Base-by-base conservation (phyloP, 1,139 yeast genomes). In the Lodderomyces parapsilosis region DNA sequence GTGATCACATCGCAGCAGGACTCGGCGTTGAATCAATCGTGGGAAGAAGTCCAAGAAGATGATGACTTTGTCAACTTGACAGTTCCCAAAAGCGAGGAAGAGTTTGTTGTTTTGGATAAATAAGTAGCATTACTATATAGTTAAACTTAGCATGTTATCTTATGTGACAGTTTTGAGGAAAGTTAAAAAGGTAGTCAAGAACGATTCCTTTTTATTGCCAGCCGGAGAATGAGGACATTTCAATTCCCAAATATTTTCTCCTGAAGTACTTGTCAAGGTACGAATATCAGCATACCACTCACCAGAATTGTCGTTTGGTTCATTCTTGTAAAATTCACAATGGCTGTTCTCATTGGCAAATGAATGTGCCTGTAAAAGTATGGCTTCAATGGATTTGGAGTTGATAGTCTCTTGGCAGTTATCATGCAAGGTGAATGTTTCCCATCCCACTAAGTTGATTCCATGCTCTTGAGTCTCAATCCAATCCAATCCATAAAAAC, bases 91-190 rank as follows among this genome's bases (percentile, higher is more conserved):
- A 36, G 39, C 15, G 42, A 42, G 11, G 46, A 45, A 30, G 46
- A 43, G 36, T 75, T 73, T 55, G 63, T 59, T 15, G 62, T 52
- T 33, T 55, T 54, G 13, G 58, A 50, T 14, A 35, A 41, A 24
- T 36, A 36, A 13, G 8, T 15, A n/a, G n/a, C n/a, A n/a, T n/a
- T n/a, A n/a, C n/a, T n/a, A n/a, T n/a, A n/a, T n/a, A n/a, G n/a
- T n/a, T n/a, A n/a, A n/a, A n/a, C n/a, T n/a, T n/a, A n/a, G n/a
- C 11, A 11, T 25, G n/a, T 10, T 25, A 25, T 11, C 17, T 22
- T 34, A 34, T n/a, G 37, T 34, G 27, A 34, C 27, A n/a, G 37
- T 34, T 22, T 34, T 34, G 19, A 34, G 14, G 13, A 34, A 34
- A 4, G 25, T 34, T 28, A 34, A 11, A 34, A 34, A 15, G 6